Evolutionary conservation across 139 green algal genomes (phyloP).

Genomic region (Tetraselmis chui): DNA sequence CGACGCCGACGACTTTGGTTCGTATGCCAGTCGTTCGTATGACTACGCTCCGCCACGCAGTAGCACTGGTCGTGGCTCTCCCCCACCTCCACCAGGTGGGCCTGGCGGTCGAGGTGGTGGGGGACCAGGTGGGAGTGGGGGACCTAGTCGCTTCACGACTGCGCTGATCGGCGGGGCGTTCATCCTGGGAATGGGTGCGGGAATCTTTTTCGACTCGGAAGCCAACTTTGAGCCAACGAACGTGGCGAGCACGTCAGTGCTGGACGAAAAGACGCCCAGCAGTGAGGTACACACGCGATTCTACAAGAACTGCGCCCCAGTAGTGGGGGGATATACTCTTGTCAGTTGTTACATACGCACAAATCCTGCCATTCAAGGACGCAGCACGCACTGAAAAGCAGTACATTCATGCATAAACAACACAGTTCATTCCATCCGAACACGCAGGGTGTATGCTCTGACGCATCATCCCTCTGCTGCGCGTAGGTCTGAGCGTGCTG

Average conservation of each 20-base stretch:
- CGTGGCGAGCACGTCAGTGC: conserved; percentile 85
- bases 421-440: too few relatives aligned
- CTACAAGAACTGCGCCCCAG: background rate
- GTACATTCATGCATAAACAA: too few relatives aligned
- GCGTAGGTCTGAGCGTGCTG: too few relatives aligned
- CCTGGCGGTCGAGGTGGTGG: background rate
- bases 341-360: too few relatives aligned
- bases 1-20: background rate
- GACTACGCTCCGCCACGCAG: background rate
- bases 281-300: conserved; percentile 59
- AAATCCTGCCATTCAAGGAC: too few relatives aligned
- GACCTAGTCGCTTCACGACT: background rate
- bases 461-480: too few relatives aligned
- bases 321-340: too few relatives aligned
- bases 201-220: conserved; percentile 63
- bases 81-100: too few relatives aligned
- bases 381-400: too few relatives aligned
- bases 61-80: background rate
- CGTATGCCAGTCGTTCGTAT: background rate
- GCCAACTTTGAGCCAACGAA: conserved; percentile 75
- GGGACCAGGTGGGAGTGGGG: background rate
- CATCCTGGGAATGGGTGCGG: conserved; percentile 25
- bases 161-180: background rate
- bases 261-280: conserved; percentile 92
- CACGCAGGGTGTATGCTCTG: too few relatives aligned